Base-by-base conservation (phyloP, 345 rosid genomes). In the Camelina neglecta region DNA sequence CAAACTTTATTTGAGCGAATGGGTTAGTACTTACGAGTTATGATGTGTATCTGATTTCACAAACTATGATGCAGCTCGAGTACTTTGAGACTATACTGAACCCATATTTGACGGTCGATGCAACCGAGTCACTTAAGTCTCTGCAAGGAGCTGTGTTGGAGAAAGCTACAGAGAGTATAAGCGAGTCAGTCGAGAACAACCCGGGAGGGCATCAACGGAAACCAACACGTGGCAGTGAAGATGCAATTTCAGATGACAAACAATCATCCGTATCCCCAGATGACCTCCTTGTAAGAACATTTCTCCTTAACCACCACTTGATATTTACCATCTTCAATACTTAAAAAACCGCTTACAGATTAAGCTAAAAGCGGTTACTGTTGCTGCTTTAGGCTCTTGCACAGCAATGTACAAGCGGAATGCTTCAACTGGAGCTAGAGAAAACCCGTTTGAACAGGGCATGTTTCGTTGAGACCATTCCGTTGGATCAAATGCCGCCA, bases 161-260 rank as follows among this genome's bases (percentile, higher is more conserved):
- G 80, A 92, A 83, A 78, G 97, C 97, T 71, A 87, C 88, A 5
- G 92, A 91, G 85, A 86, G 87, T 68, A 79, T 81, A 66, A 65
- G 84, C 11, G 97, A 85, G 79, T 80, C 75, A 77, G 86, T 69
- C 20, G 93, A 88, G 78, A 86, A 89, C 8, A 16, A 36, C 5
- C 93, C 87, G 33, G 91, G 88, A 36, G 45, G 64, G 55, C 83
- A 82, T 16, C 79, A 80, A 8, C 86, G 91, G 38, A 83, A 93
- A 68, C 80, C 93, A 77, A 91, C 98, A 71, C 93, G 93, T 71
- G 98, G 98, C 62, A 87, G 98, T 79, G 98, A 93, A 81, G 97
- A 93, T 56, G 87, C 96, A 36, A 78, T 81, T 81, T 82, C 86
- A 41, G 97, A 94, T 47, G 98, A 92, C 63, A 86, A 84, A 80